Evolutionary conservation across 768 basidiomycete species (phyloP).

Genomic region (Porpolomopsis calyptriformis): DNA sequence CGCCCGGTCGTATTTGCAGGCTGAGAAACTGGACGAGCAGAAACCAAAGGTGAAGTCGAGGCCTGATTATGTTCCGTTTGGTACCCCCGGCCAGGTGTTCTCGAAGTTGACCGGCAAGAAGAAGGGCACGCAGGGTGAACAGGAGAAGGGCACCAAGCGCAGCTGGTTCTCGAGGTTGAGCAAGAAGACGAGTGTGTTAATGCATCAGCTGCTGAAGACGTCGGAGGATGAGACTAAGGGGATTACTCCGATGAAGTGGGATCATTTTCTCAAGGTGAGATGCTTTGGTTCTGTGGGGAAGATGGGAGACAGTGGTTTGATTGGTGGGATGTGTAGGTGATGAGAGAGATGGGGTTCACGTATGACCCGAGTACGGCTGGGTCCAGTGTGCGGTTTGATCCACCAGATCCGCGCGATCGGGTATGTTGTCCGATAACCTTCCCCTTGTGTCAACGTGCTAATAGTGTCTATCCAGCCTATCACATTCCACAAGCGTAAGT

Average conservation of each 20-base stretch:
- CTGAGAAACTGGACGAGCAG: slow-evolving; percentile 32
- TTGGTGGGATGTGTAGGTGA: slow-evolving; percentile 51
- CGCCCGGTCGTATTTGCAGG: slow-evolving; percentile 55
- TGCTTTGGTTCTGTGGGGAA: not conserved
- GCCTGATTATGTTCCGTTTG: slow-evolving; percentile 44
- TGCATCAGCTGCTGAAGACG: slow-evolving; percentile 57
- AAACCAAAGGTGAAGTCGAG: slow-evolving; percentile 69
- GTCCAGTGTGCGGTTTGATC: slow-evolving; percentile 75
- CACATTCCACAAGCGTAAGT: slow-evolving; percentile 65
- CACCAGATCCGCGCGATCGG: slow-evolving; percentile 41
- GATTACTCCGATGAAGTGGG: slow-evolving; percentile 62
- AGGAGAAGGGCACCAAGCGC: slow-evolving; percentile 33
- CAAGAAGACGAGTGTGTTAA: slow-evolving; percentile 46
- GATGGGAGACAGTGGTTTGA: not conserved
- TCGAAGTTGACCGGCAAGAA: slow-evolving; percentile 33
- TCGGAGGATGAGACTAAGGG: slow-evolving; percentile 47
- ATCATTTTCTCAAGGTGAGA: slow-evolving; percentile 60
- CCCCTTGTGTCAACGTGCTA: not conserved
- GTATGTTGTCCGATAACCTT: slow-evolving; percentile 16
- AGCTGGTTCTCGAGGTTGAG: slow-evolving; percentile 47
- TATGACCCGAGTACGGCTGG: slow-evolving; percentile 70
- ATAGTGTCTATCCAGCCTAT: slow-evolving; percentile 38
- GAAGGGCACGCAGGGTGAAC: slow-evolving; percentile 29
- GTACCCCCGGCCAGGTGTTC: slow-evolving; percentile 39
- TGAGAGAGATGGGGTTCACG: slow-evolving; percentile 69